Conservation (phyloP, 1,284 basidiomycete genomes). For the Fomitopsis schrenkii region DNA sequence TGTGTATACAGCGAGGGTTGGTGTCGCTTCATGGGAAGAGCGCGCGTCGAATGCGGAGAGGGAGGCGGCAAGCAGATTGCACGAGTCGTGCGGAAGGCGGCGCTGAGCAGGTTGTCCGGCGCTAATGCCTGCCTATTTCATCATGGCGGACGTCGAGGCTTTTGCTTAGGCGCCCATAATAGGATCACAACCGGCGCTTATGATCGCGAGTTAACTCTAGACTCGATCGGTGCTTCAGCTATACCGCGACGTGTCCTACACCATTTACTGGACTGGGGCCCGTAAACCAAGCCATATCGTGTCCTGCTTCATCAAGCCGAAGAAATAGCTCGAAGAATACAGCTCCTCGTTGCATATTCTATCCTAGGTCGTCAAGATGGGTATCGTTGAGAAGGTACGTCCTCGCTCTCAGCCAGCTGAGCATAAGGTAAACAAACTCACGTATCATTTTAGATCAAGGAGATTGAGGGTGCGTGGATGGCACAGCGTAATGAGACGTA, state of each 20-base stretch:
- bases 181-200: not conserved
- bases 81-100: not conserved
- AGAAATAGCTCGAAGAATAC: not conserved
- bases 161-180: not conserved
- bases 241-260: not conserved
- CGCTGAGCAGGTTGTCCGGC: not conserved
- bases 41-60: constrained; percentile 5
- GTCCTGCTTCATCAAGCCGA: no score
- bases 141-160: not conserved
- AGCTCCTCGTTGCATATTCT: not conserved
- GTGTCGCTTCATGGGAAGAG: constrained; percentile 39
- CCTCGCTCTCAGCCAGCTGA: not conserved
- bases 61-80: not conserved
- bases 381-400: constrained; percentile 82
- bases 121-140: not conserved
- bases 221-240: not conserved
- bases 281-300: not conserved
- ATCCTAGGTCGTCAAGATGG: constrained; percentile 53
- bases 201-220: no score
- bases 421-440: not conserved
- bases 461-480: constrained; percentile 78
- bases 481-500: not conserved
- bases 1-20: constrained; percentile 66
- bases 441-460: constrained; percentile 68
- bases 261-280: not conserved